Base-by-base conservation (phyloP, 1,139 yeast species). In the Magnusiomyces suaveolens region DNA sequence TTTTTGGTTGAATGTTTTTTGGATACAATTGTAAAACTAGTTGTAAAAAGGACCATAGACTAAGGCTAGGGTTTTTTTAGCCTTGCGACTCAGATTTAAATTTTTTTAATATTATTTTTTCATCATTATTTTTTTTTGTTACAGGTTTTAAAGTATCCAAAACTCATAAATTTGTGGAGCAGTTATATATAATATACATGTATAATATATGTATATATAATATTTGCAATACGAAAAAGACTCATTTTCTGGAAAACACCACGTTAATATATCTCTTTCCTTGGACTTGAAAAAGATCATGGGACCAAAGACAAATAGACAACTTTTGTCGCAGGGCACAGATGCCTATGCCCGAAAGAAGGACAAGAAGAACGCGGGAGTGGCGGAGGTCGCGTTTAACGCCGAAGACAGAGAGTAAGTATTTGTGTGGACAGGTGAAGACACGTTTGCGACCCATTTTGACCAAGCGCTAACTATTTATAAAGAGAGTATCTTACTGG, bases 321-420 rank as follows among this genome's bases (percentile, higher is more conserved):
- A 89, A 64, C 80, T 89, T 57, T 83, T 90, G 67, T 85, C 96
- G 2, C 62, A 68, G 41, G 95, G 95, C 21, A 96, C 95, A 62
- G 82, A 85, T 69, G 80, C 78, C 63, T 89, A 89, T 70, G 84
- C 83, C n/a, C 80, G 69, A 72, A 86, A 72, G 72, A 80, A 72
- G 57, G 70, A 70, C n/a, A 69, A 68, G 57, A 82, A 79, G 63
- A 80, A 79, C 63, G 82, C 79, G 62, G 78, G 88, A 36, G 89
- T 83, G 2, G 89, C 80, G 39, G 96, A 87, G 66, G 94, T 90
- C 39, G 80, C 79, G 1, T 90, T 87, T 67, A 92, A 90, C 70
- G 80, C 81, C 61, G 85, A 79, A 43, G 78, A 83, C 26, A 74
- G 96, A 67, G 71, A 72, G 68, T 70, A 59, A 61, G 73, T 65